phyloP scores from a whole-genome alignment of 257 asterid species.

The Solanum pimpinellifolium region DNA sequence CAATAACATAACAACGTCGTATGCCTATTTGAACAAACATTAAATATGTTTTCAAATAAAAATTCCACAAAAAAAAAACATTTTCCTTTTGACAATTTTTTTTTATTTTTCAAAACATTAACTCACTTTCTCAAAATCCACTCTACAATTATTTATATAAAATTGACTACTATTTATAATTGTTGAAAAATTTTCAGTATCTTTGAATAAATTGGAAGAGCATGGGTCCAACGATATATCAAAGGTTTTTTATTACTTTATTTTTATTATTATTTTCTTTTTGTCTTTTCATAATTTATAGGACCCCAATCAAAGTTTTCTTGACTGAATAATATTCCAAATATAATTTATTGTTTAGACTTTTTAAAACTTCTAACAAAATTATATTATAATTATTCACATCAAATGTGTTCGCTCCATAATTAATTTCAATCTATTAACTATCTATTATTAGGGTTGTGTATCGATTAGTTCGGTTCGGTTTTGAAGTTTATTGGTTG shows the following conservation, averaged over 20 bases:
- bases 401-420: background rate
- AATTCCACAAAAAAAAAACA: background rate
- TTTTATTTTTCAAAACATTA: background rate
- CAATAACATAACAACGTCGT: background rate
- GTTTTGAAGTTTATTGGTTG: too few species aligned
- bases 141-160: background rate
- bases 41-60: background rate
- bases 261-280: too few species aligned
- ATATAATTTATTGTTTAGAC: background rate
- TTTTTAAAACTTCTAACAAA: background rate
- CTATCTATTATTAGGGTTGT: background rate
- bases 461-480: too few species aligned
- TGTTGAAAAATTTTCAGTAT: background rate
- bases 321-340: background rate
- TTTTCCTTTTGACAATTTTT: background rate
- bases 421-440: background rate
- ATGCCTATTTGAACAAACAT: background rate
- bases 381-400: background rate
- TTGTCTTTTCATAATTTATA: background rate
- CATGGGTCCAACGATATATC: background rate
- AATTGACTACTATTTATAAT: background rate
- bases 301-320: background rate
- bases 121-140: background rate
- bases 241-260: background rate
- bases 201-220: background rate